Conservation (phyloP, 257 asterid species). For the Forsythia suspensa region DNA sequence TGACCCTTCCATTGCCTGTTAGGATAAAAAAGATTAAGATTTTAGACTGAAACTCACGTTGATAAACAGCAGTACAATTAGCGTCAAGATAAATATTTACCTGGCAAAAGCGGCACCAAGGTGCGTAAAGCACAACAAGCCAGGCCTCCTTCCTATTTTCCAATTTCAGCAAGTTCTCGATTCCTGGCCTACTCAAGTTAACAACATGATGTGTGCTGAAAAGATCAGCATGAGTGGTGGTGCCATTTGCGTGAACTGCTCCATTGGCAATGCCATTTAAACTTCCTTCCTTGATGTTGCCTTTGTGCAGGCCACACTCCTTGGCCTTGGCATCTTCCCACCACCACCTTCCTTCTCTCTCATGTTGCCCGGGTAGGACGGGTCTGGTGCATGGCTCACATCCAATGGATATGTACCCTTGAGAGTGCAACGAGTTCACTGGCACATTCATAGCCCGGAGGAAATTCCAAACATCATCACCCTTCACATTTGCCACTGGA, state of each 20-base stretch:
- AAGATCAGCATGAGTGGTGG: constrained; percentile 39
- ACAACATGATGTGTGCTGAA: constrained; percentile 47
- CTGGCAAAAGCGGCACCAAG: constrained; percentile 93
- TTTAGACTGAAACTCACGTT: background rate
- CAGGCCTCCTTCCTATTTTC: constrained; percentile 71
- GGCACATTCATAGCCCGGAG: constrained; percentile 75
- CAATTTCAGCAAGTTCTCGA: constrained; percentile 69
- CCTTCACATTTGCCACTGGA: constrained; percentile 71
- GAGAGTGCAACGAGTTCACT: constrained; percentile 65
- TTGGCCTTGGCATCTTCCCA: constrained; percentile 97
- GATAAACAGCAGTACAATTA: background rate
- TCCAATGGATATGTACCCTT: constrained; percentile 79
- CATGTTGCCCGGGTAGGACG: constrained; percentile 83
- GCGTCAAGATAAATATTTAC: constrained; percentile 16
- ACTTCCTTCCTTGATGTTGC: constrained; percentile 65
- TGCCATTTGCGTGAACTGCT: constrained; percentile 38
- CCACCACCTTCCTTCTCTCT: constrained; percentile 97
- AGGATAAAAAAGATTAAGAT: background rate
- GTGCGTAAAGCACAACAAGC: constrained; percentile 83
- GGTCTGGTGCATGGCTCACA: constrained; percentile 94
- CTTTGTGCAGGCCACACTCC: constrained; percentile 90
- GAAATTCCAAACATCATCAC: constrained; percentile 72
- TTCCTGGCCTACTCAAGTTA: constrained; percentile 65
- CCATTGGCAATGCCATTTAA: constrained; percentile 44
- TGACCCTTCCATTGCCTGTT: constrained; percentile 65